Evolutionary conservation across 768 basidiomycete species (phyloP), one percentile per base, ranked within the genome.

Genomic region (Rhodosporidiobolus sp.): DNA sequence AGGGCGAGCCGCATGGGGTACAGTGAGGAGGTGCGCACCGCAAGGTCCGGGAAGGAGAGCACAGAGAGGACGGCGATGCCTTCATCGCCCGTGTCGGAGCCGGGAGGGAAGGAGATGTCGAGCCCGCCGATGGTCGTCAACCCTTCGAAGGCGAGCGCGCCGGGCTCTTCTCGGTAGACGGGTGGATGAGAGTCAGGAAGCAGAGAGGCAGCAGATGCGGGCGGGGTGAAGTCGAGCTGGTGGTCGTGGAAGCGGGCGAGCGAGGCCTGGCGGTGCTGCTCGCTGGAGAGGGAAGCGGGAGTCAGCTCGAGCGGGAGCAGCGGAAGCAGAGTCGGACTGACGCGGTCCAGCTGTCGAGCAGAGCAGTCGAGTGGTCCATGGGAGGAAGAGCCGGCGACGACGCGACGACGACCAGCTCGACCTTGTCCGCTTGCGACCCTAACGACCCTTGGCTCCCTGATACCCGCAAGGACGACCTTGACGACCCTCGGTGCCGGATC

Each of bases 21-120:
- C 8, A 11, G 19, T n/a, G 28, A 28, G 20, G 22, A 17, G 24
- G 61, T 43, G 38, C 76, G 28, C 28, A 80, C 79, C 63, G 76
- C 63, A 35, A 80, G 65, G 1, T 71, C 63, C 2, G 79, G 79
- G 28, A 67, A 80, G 24, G 67, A 65, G 24, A 80, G 60, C 1
- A 80, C 70, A 20, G 69, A 75, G 0, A 80, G 61, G 1, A 76
- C 77, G 6, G 77, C 79, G 43, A 77, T 60, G 12, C 74, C 79
- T 24, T 78, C 72, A 46, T 70, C 65, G 54, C 66, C 69, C 9
- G 19, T 19, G 5, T 52, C 59, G 56, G 70, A 52, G 0, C 64
- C 38, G 14, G 38, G 38, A 43, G 38, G 62, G 26, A 78, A 68
- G 8, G 76, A 80, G 60, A 80, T 78, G 61, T 80, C 79, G 38